These are phyloP conservation scores for Naegleria fowleri DNA, from an alignment of 208 protist genomes.

Conservation along the genomic window DNA sequence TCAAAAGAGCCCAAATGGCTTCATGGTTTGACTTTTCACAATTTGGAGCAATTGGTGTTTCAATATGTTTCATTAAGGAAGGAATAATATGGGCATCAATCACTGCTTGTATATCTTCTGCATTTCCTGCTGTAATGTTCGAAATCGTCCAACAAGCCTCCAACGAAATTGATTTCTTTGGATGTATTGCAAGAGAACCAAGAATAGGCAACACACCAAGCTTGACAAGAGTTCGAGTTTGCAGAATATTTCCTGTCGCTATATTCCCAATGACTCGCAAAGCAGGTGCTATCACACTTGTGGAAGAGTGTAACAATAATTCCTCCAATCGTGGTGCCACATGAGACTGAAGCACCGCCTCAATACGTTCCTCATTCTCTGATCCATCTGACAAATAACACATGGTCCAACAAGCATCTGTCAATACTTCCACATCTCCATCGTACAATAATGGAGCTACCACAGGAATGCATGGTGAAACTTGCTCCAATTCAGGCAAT, in stretches of 20 bases:
- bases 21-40: conserved; percentile 91
- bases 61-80: conserved; percentile 76
- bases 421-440: conserved; percentile 84
- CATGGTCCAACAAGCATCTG: conserved; percentile 92
- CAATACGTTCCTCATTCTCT: conserved; percentile 74
- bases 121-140: conserved; percentile 95
- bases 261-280: conserved; percentile 96
- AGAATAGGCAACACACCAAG: conserved; percentile 62
- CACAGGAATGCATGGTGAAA: conserved; percentile 71
- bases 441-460: conserved; percentile 72
- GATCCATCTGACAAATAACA: conserved; percentile 90
- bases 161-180: conserved; percentile 84
- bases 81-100: conserved; percentile 79
- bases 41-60: conserved; percentile 59
- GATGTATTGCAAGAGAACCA: conserved; percentile 31
- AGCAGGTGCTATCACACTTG: conserved; percentile 80
- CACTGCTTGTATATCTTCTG: conserved; percentile 79
- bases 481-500: conserved; percentile 60
- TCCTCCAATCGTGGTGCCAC: conserved; percentile 78
- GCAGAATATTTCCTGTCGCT: conserved; percentile 90
- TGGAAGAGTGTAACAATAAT: conserved; percentile 63
- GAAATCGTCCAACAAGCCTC: conserved; percentile 98
- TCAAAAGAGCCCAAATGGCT: conserved; percentile 93
- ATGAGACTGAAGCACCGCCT: conserved; percentile 83
- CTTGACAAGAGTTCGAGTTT: conserved; percentile 93